Evolutionary conservation across 441 rosid species (phyloP), one percentile per base, ranked within the genome.

Genomic region (Brassica balearica): DNA sequence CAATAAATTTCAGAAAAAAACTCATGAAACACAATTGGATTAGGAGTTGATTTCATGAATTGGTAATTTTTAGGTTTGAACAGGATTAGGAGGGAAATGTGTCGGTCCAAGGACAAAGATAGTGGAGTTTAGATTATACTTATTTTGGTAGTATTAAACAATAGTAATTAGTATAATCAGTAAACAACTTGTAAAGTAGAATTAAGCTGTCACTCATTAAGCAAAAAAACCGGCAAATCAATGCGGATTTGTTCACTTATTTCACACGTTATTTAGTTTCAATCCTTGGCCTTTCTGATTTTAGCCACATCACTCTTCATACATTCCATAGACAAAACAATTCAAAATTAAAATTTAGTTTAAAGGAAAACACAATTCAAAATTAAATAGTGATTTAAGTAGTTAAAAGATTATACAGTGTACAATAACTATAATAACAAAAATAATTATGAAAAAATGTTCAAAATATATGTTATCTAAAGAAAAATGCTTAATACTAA

Each of bases 201-300:
- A n/a, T 29, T 29, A 63, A 80, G 76, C 79, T 80, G 79, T 75
- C 79, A 80, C 64, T 80, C 79, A 80, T 74, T 65, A 65, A 51
- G 74, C 77, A 6, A 61, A 32, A 32, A 51, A 8, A 29, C 23
- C 77, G 8, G 62, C 59, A 73, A 68, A 79, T 69, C 74, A 74
- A 17, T n/a, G 71, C 68, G 15, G 53, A 73, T 65, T 32, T 72
- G 71, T 68, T 74, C 60, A 19, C 51, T 25, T 70, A 53, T 53
- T 79, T 73, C 64, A 74, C 78, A 74, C 78, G 75, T 65, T 62
- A 70, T 68, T 9, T 36, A 48, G 23, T 23, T 12, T n/a, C 56
- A 48, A 48, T 48, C 6, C 58, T 60, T 60, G 3, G 4, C 36
- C 73, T 23, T 56, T 70, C 14, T 64, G 65, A 77, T 64, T 27